These are phyloP conservation scores for Lachnellula cervina DNA, from an alignment of 2,329 filamentous ascomycete species.

Conservation along the genomic window DNA sequence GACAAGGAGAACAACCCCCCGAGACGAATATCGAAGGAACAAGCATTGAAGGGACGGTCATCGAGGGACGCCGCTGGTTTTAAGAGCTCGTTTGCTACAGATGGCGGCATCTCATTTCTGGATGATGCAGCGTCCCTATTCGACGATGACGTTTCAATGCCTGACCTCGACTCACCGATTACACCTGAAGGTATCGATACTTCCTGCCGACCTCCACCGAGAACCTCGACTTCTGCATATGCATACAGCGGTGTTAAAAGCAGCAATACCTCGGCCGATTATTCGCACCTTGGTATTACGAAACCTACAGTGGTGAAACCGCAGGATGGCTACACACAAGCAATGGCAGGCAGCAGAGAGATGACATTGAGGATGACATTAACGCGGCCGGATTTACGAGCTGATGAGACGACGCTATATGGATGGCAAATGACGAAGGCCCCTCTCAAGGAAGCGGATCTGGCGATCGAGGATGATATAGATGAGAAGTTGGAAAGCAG, in stretches of 20 bases:
- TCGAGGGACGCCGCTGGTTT: conserved; percentile 20
- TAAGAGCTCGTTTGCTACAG: conserved; percentile 35
- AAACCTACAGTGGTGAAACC: conserved; percentile 26
- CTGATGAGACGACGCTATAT: conserved; percentile 67
- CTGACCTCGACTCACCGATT: conserved; percentile 51
- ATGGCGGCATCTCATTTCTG: conserved; percentile 53
- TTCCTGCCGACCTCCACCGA: conserved; percentile 26
- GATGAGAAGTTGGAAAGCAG: conserved; percentile 46
- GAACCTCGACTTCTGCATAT: conserved; percentile 8
- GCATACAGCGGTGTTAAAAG: conserved; percentile 21
- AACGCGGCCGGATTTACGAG: conserved; percentile 80
- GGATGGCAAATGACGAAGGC: conserved; percentile 53
- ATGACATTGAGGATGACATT: conserved; percentile 97
- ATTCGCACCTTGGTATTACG: conserved; percentile 23
- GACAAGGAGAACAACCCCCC: conserved; percentile 30
- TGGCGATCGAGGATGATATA: conserved; percentile 52
- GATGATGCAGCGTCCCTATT: conserved; percentile 54
- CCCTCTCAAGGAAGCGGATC: conserved; percentile 41
- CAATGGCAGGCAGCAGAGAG: conserved; percentile 62
- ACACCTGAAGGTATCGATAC: conserved; percentile 27
- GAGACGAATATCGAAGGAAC: conserved; percentile 18
- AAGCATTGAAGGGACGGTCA: conserved; percentile 15
- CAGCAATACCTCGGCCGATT: conserved; percentile 37
- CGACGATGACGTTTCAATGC: conserved; percentile 50
- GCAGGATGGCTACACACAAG: conserved; percentile 42